phyloP scores from a whole-genome alignment of 1,284 basidiomycete species.

The Wolfiporia cocos region DNA sequence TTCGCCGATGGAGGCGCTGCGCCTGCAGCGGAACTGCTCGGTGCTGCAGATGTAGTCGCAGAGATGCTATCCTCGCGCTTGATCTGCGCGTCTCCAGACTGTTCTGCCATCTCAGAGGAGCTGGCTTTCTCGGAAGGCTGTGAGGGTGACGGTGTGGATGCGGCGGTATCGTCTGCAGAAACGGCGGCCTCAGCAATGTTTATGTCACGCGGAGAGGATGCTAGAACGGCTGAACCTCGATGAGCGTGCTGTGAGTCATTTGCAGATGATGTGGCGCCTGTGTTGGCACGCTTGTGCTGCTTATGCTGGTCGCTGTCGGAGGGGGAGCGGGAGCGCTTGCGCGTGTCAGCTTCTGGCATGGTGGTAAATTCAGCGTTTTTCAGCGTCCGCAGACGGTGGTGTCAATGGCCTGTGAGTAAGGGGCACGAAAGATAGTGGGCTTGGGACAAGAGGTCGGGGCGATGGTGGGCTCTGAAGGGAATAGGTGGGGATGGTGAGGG shows the following conservation, averaged over 20 bases:
- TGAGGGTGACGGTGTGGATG: conserved; percentile 47
- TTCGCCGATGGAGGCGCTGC: conserved; percentile 51
- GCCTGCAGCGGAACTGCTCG: conserved; percentile 27
- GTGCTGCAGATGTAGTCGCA: conserved; percentile 35
- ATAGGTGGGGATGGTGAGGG: conserved; percentile 28
- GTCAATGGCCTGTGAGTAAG: conserved; percentile 23
- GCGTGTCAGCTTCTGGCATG: conserved; percentile 77
- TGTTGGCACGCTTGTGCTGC: conserved; percentile 77
- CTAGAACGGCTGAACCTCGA: conserved; percentile 34
- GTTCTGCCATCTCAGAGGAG: conserved; percentile 15
- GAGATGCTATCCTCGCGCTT: conserved; percentile 26
- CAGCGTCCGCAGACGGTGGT: conserved; percentile 19
- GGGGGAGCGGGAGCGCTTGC: conserved; percentile 81
- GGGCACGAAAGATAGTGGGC: conserved; percentile 20
- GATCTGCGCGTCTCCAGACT: conserved; percentile 23
- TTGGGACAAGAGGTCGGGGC: conserved; percentile 24
- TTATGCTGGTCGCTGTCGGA: conserved; percentile 77
- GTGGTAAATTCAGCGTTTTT: conserved; percentile 40
- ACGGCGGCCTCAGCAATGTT: conserved; percentile 50
- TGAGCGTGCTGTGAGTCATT: conserved; percentile 47
- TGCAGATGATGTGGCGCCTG: conserved; percentile 52
- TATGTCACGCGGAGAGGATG: conserved; percentile 45
- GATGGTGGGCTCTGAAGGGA: conserved; percentile 24
- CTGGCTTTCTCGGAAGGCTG: conserved; percentile 21
- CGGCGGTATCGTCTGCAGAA: conserved; percentile 44